Evolutionary conservation across 1,284 basidiomycete genomes (phyloP).

Genomic region (Peniophora sp.): DNA sequence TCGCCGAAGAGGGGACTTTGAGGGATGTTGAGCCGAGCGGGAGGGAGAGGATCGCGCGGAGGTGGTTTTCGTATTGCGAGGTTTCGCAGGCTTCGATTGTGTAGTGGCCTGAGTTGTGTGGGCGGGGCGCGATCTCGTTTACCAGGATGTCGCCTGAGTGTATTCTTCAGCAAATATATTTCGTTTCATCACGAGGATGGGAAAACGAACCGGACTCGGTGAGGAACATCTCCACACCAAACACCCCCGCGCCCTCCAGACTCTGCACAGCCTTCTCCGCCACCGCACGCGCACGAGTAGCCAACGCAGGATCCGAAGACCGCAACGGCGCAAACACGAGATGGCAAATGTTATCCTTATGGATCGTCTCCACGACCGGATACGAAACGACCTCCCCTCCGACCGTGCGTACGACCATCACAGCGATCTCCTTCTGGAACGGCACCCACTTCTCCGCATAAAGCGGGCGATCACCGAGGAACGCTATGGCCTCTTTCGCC

Average conservation of each 20-base stretch:
- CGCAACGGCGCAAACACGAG: constrained; percentile 85
- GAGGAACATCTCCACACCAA: constrained; percentile 98
- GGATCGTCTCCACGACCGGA: constrained; percentile 92
- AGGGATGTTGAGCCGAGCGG: constrained; percentile 87
- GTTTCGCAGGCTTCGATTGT: constrained; percentile 98
- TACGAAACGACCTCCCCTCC: constrained; percentile 78
- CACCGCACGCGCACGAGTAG: constrained; percentile 56
- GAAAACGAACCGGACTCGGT: constrained; percentile 64
- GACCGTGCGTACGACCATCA: constrained; percentile 90
- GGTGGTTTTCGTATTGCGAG: constrained; percentile 97
- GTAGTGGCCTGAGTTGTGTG: constrained; percentile 98
- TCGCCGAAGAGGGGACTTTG: constrained; percentile 82
- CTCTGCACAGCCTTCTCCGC: constrained; percentile 82
- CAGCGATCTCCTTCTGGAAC: constrained; percentile 88
- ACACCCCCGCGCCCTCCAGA: constrained; percentile 88
- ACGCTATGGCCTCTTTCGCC: constrained; percentile 55
- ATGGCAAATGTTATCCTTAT: constrained; percentile 92
- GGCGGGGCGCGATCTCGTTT: constrained; percentile 98
- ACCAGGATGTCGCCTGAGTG: constrained; percentile 70
- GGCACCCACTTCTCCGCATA: constrained; percentile 95
- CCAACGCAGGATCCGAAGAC: constrained; percentile 49
- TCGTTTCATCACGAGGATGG: not conserved
- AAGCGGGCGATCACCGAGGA: constrained; percentile 59
- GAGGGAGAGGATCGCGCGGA: constrained; percentile 89
- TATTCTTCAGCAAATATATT: constrained; percentile 1